phyloP scores from a whole-genome alignment of 768 basidiomycete species.

The Russula olivacea region DNA sequence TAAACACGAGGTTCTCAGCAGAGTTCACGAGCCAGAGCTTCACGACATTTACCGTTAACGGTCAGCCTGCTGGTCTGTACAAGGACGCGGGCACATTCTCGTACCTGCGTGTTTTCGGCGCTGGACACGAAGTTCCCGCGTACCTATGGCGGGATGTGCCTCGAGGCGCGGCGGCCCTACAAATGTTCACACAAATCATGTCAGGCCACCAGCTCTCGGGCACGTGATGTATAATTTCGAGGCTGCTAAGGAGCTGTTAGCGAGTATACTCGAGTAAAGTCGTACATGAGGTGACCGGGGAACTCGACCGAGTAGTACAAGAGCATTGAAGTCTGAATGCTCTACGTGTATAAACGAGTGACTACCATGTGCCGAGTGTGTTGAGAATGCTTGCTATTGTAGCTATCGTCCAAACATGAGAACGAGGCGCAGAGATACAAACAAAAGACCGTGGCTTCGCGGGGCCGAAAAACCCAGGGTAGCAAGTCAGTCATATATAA shows the following conservation, averaged over 20 bases:
- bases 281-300: no score
- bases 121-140: conserved; percentile 35
- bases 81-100: conserved; percentile 57
- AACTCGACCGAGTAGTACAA: background rate
- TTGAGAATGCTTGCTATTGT: no score
- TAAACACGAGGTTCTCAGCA: conserved; percentile 44
- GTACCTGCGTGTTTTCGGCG: conserved; percentile 47
- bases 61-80: conserved; percentile 44
- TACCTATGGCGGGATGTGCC: conserved; percentile 29
- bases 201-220: conserved; percentile 28
- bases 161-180: conserved; percentile 30
- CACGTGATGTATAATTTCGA: conserved; percentile 17
- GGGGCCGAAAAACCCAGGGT: no score
- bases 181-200: conserved; percentile 36
- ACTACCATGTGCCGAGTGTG: no score
- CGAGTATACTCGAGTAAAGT: no score
- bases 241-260: no score
- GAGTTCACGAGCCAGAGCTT: conserved; percentile 41
- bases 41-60: conserved; percentile 45
- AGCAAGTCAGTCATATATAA: no score
- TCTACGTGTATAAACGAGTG: no score
- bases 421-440: no score
- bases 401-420: no score
- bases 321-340: no score
- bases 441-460: no score